Conservation (phyloP, 2,329 filamentous ascomycete genomes). For the Onygenales sp. region DNA sequence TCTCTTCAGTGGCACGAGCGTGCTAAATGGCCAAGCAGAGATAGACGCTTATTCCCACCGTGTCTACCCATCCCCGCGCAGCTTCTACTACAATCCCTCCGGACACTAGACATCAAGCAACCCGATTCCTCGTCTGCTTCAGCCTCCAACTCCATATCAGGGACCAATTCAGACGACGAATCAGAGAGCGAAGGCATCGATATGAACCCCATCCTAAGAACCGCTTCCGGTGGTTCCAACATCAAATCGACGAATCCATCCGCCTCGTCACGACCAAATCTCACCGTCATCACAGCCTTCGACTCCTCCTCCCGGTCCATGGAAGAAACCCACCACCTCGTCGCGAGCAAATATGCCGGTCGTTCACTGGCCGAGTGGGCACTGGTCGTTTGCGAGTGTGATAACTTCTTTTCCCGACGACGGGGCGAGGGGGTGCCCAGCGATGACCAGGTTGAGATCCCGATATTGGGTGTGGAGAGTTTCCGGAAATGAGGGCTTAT, state of each 20-base stretch:
- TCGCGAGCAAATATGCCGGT: slow-evolving; percentile 49
- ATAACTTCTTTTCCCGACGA: slow-evolving; percentile 54
- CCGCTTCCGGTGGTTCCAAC: background rate
- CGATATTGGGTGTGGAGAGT: slow-evolving; percentile 51
- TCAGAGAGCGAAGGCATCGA: slow-evolving; percentile 11
- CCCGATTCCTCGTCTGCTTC: slow-evolving; percentile 11
- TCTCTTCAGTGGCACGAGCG: slow-evolving; percentile 57
- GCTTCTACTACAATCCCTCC: slow-evolving; percentile 37
- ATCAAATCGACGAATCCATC: too few species aligned
- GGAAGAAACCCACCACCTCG: slow-evolving; percentile 22
- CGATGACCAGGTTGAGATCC: slow-evolving; percentile 51
- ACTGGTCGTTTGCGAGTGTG: slow-evolving; percentile 51
- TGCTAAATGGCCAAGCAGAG: slow-evolving; percentile 38
- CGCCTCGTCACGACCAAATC: background rate
- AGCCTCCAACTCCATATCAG: slow-evolving; percentile 10
- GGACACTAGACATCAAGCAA: slow-evolving; percentile 6
- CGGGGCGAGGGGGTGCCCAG: slow-evolving; percentile 52
- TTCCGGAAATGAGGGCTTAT: slow-evolving; percentile 36
- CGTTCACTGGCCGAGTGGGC: slow-evolving; percentile 57
- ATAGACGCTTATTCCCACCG: slow-evolving; percentile 47
- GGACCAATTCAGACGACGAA: slow-evolving; percentile 10
- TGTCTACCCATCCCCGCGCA: slow-evolving; percentile 49
- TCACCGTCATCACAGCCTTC: slow-evolving; percentile 4
- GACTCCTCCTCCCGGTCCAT: slow-evolving; percentile 11
- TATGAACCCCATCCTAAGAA: slow-evolving; percentile 5